Evolutionary conservation across 116 monocot species (phyloP).

Genomic region (Papilionanthe hybrid): DNA sequence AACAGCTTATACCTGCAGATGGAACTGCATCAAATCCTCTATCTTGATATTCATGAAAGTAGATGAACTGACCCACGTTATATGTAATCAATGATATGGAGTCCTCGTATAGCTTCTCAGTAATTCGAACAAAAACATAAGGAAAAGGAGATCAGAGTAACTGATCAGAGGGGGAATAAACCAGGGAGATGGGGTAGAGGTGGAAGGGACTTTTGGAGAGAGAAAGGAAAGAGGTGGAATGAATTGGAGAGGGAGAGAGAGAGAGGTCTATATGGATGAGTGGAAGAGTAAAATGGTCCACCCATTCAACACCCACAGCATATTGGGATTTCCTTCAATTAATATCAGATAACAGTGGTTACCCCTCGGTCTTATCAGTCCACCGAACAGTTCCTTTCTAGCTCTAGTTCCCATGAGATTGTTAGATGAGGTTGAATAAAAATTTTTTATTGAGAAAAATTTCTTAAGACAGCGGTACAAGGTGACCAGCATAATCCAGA

Average conservation of each 20-base stretch:
- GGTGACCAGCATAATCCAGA: too few species aligned
- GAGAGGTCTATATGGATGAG: constrained; percentile 23
- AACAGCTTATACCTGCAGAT: too few species aligned
- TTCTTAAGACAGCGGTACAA: too few species aligned
- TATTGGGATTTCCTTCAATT: constrained; percentile 8
- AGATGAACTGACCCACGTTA: constrained; percentile 1
- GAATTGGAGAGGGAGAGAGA: constrained; percentile 9
- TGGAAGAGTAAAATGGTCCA: constrained; percentile 21
- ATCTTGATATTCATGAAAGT: background rate
- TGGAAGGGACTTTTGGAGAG: background rate
- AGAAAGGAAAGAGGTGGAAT: constrained; percentile 13
- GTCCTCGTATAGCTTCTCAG: background rate
- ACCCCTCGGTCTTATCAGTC: too few species aligned
- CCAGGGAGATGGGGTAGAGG: constrained; percentile 15
- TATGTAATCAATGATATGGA: background rate
- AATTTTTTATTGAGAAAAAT: too few species aligned
- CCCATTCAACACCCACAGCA: constrained; percentile 26
- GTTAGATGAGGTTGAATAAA: too few species aligned
- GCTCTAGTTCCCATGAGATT: too few species aligned
- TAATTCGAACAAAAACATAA: background rate
- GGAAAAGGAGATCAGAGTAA: constrained; percentile 4
- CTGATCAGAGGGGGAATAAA: background rate
- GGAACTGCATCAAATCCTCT: too few species aligned
- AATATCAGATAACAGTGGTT: background rate
- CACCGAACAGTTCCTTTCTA: too few species aligned